phyloP scores from a whole-genome alignment of 2,329 filamentous ascomycete genomes.

The Spiromastix sp. region DNA sequence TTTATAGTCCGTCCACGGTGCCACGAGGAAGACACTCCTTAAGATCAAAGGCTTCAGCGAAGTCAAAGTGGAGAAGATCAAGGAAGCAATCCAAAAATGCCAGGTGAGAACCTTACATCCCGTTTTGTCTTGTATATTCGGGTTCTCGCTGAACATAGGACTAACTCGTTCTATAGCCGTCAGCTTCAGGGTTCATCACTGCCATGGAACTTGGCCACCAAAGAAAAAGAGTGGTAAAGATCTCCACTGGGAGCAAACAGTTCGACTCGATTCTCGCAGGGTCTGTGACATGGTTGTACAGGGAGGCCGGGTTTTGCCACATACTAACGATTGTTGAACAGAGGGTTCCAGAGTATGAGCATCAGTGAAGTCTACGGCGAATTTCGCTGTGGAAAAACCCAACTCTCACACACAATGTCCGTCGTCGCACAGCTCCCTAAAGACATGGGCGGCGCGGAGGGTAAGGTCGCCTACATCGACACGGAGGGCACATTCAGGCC shows the following conservation, averaged over 20 bases:
- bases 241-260: constrained; percentile 61
- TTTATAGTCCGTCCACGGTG: constrained; percentile 46
- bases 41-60: constrained; percentile 64
- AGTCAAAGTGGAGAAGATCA: constrained; percentile 60
- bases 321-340: constrained; percentile 16
- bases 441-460: constrained; percentile 55
- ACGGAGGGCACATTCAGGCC: constrained; percentile 58
- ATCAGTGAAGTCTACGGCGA: constrained; percentile 46
- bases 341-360: constrained; percentile 60
- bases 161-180: constrained; percentile 37
- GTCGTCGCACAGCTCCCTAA: constrained; percentile 48
- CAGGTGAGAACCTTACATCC: constrained; percentile 32
- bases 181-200: constrained; percentile 52
- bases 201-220: constrained; percentile 54
- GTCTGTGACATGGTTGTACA: constrained; percentile 23
- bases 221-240: constrained; percentile 52
- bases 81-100: constrained; percentile 54
- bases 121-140: too few relatives aligned
- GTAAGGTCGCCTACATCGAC: constrained; percentile 60
- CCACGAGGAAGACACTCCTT: constrained; percentile 49
- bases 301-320: background rate
- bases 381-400: constrained; percentile 55
- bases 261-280: constrained; percentile 56
- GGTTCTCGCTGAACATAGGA: too few relatives aligned
- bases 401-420: constrained; percentile 58